Evolutionary conservation across 495 filamentous ascomycete species (phyloP).

Genomic region (Margaritispora aquatica): DNA sequence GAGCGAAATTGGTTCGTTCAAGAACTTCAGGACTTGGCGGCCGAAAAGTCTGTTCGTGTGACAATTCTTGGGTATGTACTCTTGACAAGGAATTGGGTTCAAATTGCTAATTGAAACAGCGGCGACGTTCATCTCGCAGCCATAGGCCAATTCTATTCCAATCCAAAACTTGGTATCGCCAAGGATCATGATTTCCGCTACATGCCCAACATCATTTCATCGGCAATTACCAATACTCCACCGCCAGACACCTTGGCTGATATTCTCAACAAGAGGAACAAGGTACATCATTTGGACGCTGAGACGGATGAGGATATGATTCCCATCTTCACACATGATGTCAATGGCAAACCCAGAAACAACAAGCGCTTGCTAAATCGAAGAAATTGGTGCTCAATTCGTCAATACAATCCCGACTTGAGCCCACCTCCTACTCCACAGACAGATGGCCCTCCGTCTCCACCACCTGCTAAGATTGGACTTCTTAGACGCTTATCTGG

Average conservation of each 20-base stretch:
- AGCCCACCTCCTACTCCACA: conserved; percentile 65
- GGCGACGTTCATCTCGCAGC: conserved; percentile 93
- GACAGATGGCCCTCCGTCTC: conserved; percentile 33
- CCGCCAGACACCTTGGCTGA: conserved; percentile 87
- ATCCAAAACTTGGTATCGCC: conserved; percentile 65
- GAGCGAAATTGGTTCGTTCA: conserved; percentile 84
- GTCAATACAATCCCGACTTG: conserved; percentile 67
- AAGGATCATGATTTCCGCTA: conserved; percentile 90
- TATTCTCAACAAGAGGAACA: conserved; percentile 88
- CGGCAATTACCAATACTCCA: conserved; percentile 86
- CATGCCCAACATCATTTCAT: conserved; percentile 85
- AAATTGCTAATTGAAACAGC: conserved; percentile 31
- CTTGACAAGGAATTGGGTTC: not conserved
- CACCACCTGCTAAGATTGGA: conserved; percentile 14
- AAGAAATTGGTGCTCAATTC: conserved; percentile 88
- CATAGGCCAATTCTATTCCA: conserved; percentile 91
- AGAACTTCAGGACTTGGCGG: conserved; percentile 84
- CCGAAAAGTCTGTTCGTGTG: conserved; percentile 83
- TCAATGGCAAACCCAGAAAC: conserved; percentile 81
- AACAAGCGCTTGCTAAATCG: conserved; percentile 89
- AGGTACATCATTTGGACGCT: conserved; percentile 78
- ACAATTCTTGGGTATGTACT: conserved; percentile 67
- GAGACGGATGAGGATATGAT: conserved; percentile 95
- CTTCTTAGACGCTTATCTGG: conserved; percentile 23
- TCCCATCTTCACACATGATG: conserved; percentile 81